These are phyloP conservation scores for Lentinula detonsa DNA, from an alignment of 768 basidiomycete species.

Conservation along the genomic window DNA sequence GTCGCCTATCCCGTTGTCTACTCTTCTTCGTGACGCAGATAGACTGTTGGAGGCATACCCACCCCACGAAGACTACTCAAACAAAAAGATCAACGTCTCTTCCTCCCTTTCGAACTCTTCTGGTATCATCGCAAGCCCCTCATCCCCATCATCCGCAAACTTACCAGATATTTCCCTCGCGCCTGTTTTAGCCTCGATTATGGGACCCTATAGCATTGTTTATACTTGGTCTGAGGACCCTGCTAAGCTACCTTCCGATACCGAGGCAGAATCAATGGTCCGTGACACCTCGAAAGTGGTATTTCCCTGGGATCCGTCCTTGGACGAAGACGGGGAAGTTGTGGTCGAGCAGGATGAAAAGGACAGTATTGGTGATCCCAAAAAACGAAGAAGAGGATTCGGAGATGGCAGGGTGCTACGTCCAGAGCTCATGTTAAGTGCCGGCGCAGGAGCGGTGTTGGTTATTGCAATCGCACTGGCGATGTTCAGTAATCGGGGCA, in stretches of 20 bases:
- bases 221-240: constrained; percentile 63
- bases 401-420: constrained; percentile 10
- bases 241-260: constrained; percentile 38
- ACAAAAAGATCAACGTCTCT: neutral
- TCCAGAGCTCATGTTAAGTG: constrained; percentile 15
- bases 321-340: constrained; percentile 12
- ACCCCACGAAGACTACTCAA: neutral
- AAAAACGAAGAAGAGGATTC: constrained; percentile 9
- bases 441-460: constrained; percentile 49
- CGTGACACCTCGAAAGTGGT: constrained; percentile 49
- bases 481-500: constrained; percentile 30
- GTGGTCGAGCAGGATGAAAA: constrained; percentile 16
- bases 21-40: neutral
- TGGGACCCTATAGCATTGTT: constrained; percentile 75
- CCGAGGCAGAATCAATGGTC: constrained; percentile 59
- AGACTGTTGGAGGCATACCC: neutral
- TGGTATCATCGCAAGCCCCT: constrained; percentile 32
- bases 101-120: neutral
- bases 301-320: constrained; percentile 38
- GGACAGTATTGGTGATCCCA: constrained; percentile 10
- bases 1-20: neutral
- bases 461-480: constrained; percentile 70
- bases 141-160: constrained; percentile 38
- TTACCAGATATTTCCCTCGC: constrained; percentile 53
- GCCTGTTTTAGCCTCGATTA: constrained; percentile 48